Evolutionary conservation across 2,329 filamentous ascomycete species (phyloP).

Genomic region (Corynespora cassiicola): DNA sequence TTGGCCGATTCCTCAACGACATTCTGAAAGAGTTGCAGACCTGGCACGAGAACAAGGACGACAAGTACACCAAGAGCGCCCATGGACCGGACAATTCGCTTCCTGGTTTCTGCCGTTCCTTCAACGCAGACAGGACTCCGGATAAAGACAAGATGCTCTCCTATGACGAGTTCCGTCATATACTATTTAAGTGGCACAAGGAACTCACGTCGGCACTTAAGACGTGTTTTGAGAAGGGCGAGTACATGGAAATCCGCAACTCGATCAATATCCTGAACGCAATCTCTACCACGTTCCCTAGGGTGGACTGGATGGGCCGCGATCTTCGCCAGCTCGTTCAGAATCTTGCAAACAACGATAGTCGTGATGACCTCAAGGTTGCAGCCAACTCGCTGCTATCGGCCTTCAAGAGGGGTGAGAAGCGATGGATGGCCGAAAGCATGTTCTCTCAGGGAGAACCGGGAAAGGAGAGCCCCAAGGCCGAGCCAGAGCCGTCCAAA

Average conservation of each 20-base stretch:
- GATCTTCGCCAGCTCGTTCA: conserved; percentile 71
- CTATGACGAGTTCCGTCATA: conserved; percentile 83
- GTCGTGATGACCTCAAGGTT: conserved; percentile 76
- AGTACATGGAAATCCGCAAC: conserved; percentile 98
- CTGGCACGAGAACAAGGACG: conserved; percentile 81
- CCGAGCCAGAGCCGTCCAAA: conserved; percentile 43
- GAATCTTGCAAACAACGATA: conserved; percentile 61
- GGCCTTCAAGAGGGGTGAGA: conserved; percentile 70
- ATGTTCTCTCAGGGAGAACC: conserved; percentile 59
- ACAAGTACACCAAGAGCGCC: conserved; percentile 80
- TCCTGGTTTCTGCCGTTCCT: conserved; percentile 78
- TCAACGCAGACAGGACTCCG: conserved; percentile 74
- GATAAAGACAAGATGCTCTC: conserved; percentile 79
- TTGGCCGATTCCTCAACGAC: conserved; percentile 89
- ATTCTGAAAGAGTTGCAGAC: conserved; percentile 77
- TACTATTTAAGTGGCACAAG: conserved; percentile 90
- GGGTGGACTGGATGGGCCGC: conserved; percentile 85
- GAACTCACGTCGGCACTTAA: conserved; percentile 81
- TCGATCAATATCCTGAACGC: conserved; percentile 88
- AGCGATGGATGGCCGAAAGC: conserved; percentile 76
- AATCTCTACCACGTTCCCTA: conserved; percentile 82
- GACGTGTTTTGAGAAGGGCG: conserved; percentile 77
- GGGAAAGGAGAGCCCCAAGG: conserved; percentile 24
- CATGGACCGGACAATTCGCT: conserved; percentile 70
- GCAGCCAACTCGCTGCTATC: conserved; percentile 75